Evolutionary conservation across 1,284 basidiomycete species (phyloP), one percentile per base, ranked within the genome.

Genomic region (Apiotrichum sp.): DNA sequence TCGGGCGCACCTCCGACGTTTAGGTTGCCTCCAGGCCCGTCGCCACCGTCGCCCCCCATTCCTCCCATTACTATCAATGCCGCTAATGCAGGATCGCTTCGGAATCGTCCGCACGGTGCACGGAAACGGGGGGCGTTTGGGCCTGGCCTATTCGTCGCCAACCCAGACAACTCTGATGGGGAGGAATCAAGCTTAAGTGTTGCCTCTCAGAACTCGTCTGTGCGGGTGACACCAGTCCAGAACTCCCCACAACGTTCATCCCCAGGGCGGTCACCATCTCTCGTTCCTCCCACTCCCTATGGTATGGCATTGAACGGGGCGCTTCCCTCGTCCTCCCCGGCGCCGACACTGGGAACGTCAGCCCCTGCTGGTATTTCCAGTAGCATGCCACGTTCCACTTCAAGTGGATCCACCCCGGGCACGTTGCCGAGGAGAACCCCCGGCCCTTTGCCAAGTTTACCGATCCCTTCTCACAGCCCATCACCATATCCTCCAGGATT

Each of bases 131-230:
- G 53, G 1, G 39, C 58, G 10, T 22, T 50, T 3, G 34, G 13
- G 36, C 65, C 67, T 3, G 68, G 69, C 10, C 59, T 68, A 29
- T 68, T 58, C 48, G 64, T 75, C 47, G 70, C 69, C 45, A 75
- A 75, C 56, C 71, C 71, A 2, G 71, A 75, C 55, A 67, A 70
- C 57, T 73, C 71, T 36, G 73, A 73, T 50, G 66, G 66, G 14
- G 71, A 73, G 3, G 58, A 60, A 29, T 29, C 29, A 29, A 29
- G 29, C 29, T 50, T 54, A 7, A 35, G 16, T 29, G 29, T 29
- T 29, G 29, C 29, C 29, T 29, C 29, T 14, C 51, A 47, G 11
- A 35, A 14, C 32, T 53, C 47, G 31, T 31, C 48, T 5, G 36
- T 34, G 3, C 32, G 40, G 6, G 40, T 34, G 14, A 42, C 49